These are phyloP conservation scores for Leccinum subtestaceum DNA, from an alignment of 768 basidiomycete genomes.

Conservation along the genomic window DNA sequence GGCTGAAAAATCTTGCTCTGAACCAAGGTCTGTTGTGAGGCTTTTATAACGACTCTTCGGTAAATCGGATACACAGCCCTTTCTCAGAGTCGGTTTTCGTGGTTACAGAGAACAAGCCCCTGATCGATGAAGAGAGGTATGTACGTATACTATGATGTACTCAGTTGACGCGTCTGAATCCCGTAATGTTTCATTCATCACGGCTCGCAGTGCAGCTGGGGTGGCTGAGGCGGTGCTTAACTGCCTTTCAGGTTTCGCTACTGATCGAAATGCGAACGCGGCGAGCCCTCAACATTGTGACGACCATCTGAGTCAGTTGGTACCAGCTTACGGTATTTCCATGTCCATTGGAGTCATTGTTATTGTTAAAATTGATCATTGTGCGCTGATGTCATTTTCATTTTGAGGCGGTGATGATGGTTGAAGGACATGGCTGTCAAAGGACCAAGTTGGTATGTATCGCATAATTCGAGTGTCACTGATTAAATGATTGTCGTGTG, in stretches of 20 bases:
- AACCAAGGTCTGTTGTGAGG: background rate
- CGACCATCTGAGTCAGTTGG: background rate
- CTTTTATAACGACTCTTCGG: background rate
- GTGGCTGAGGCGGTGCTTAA: background rate
- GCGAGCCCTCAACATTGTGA: background rate
- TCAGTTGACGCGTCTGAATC: background rate
- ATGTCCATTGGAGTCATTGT: background rate
- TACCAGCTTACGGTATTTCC: too few relatives aligned
- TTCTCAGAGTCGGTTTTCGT: background rate
- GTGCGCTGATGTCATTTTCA: background rate
- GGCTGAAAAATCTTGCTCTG: background rate
- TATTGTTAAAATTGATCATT: background rate
- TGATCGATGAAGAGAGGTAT: background rate
- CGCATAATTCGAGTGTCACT: too few relatives aligned
- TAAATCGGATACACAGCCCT: background rate
- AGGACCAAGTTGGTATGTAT: too few relatives aligned
- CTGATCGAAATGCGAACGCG: background rate
- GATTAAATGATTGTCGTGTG: too few relatives aligned
- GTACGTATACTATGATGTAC: background rate
- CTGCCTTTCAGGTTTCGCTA: background rate
- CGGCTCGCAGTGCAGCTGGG: background rate
- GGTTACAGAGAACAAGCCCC: background rate
- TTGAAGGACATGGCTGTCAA: background rate
- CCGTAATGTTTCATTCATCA: background rate
- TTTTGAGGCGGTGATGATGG: background rate